phyloP scores from a whole-genome alignment of 805 yeast species.

The Saturnispora dispora region DNA sequence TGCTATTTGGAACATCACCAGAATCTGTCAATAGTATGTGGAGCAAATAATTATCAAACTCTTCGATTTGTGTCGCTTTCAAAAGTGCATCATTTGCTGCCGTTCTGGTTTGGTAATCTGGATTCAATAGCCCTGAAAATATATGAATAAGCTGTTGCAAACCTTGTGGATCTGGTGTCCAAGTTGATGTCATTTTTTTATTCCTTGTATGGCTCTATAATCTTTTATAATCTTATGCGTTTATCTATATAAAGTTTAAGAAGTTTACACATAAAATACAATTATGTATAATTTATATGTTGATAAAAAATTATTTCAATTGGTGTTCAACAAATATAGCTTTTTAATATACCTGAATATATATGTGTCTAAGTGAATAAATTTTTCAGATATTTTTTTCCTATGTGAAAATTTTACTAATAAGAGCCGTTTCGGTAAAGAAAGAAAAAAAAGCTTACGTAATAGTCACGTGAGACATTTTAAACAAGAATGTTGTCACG shows the following conservation, averaged over 20 bases:
- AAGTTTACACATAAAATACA: neutral
- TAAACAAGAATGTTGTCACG: neutral
- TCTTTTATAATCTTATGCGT: neutral
- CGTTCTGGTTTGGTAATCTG: conserved; percentile 43
- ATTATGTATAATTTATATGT: neutral
- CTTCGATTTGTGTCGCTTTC: conserved; percentile 62
- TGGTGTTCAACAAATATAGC: neutral
- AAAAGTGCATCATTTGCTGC: conserved; percentile 68
- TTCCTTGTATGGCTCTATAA: neutral
- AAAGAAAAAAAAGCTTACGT: neutral
- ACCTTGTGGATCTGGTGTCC: conserved; percentile 62
- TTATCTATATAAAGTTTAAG: no score
- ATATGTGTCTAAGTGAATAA: neutral
- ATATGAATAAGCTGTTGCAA: conserved; percentile 57
- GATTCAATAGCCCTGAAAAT: conserved; percentile 62
- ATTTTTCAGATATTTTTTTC: neutral
- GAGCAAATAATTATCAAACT: conserved; percentile 72
- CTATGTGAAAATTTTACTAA: neutral
- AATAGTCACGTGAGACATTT: neutral
- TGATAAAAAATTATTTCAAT: neutral
- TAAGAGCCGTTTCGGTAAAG: neutral
- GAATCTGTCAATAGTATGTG: conserved; percentile 51
- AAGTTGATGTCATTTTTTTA: conserved; percentile 19
- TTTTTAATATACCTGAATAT: neutral
- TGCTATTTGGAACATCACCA: conserved; percentile 38